Evolutionary conservation across 129 eudicot genomes (phyloP).

Genomic region (Centaurea solstitialis): DNA sequence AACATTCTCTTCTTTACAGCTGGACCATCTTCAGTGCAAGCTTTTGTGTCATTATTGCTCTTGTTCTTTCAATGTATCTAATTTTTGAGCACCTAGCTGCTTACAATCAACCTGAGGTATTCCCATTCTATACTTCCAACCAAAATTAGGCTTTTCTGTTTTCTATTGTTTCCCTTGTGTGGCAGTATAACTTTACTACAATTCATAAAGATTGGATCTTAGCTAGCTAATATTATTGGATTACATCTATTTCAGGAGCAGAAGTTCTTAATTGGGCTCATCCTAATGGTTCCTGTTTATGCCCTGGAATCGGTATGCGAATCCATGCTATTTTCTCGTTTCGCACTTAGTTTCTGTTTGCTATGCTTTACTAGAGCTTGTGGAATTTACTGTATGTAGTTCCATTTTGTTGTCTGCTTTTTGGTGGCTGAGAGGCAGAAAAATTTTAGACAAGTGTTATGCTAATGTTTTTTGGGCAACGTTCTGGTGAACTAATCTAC

Average conservation of each 20-base stretch:
- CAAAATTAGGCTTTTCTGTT: not conserved
- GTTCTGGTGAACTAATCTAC: not conserved
- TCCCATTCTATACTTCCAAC: not conserved
- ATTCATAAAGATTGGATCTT: not conserved
- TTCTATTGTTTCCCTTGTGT: not conserved
- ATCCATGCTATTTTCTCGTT: not conserved
- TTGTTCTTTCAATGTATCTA: constrained; percentile 74
- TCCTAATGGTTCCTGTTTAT: constrained; percentile 90
- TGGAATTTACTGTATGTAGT: not conserved
- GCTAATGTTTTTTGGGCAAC: not conserved
- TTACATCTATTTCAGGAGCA: constrained; percentile 69
- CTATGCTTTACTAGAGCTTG: not conserved
- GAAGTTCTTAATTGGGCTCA: constrained; percentile 75
- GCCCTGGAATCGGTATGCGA: constrained; percentile 71
- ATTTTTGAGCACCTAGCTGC: constrained; percentile 82
- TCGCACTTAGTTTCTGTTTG: not conserved
- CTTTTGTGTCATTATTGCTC: constrained; percentile 76
- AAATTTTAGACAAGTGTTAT: not conserved
- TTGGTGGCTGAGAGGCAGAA: not conserved
- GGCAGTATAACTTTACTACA: not conserved
- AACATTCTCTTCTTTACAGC: constrained; percentile 52
- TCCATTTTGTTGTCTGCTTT: not conserved
- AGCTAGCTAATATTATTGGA: not conserved
- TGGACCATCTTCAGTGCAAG: constrained; percentile 77
- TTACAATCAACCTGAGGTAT: constrained; percentile 92